Percentiles rank a stretch among this genome's conserved stretches.
Conservation (phyloP, 2,329 filamentous ascomycete genomes). For the Zymoseptoria passerinii region DNA sequence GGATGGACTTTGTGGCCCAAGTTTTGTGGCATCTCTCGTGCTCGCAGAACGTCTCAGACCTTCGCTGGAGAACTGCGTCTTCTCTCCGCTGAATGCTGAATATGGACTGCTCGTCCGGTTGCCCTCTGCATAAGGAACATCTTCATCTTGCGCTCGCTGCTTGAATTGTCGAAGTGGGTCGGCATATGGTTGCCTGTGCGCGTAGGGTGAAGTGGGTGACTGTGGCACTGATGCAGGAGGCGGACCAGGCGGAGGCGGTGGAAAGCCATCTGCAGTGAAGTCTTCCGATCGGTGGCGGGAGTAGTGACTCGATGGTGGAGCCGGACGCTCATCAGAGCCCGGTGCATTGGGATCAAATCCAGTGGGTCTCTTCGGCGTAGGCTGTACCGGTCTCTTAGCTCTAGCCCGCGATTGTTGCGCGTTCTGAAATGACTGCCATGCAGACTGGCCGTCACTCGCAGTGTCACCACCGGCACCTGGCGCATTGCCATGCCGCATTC, state of each 20-base stretch:
- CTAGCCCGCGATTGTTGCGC: conserved; percentile 29
- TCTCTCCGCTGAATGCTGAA: conserved; percentile 47
- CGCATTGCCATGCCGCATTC: conserved; percentile 26
- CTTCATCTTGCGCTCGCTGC: conserved; percentile 20
- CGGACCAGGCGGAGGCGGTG: conserved; percentile 30
- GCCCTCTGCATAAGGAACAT: conserved; percentile 38
- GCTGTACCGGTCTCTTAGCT: conserved; percentile 26
- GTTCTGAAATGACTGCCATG: conserved; percentile 29
- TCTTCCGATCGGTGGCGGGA: conserved; percentile 24
- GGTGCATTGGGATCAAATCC: conserved; percentile 52
- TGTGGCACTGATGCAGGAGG: conserved; percentile 28
- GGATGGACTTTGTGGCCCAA: conserved; percentile 13
- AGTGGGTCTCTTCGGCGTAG: conserved; percentile 40
- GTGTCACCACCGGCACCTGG: conserved; percentile 6
- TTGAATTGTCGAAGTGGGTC: conserved; percentile 33
- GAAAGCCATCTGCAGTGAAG: conserved; percentile 19
- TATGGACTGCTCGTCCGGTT: conserved; percentile 48
- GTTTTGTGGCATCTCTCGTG: conserved; percentile 37
- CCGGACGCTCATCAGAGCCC: conserved; percentile 53
- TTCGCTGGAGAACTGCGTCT: conserved; percentile 46
- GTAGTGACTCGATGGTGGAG: conserved; percentile 26
- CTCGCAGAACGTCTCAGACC: conserved; percentile 47
- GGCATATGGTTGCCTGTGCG: conserved; percentile 30
- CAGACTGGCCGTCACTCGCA: conserved; percentile 28
- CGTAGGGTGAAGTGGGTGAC: conserved; percentile 21